These are phyloP conservation scores for Thraustochytrium sp. DNA, from an alignment of 352 stramenopile species.

Conservation along the genomic window DNA sequence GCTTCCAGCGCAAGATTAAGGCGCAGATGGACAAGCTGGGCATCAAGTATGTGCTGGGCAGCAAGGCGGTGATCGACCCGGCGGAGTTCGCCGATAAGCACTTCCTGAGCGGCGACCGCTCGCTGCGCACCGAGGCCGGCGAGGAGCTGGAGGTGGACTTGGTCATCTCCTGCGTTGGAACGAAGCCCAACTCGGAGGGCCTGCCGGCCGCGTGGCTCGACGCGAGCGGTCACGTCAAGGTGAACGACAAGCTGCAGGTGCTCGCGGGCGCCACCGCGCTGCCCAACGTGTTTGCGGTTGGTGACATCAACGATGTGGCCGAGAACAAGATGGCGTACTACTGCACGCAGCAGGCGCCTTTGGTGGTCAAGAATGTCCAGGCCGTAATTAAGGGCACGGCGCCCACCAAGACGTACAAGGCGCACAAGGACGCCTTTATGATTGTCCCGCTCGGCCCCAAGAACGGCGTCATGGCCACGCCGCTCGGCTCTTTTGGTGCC, in stretches of 20 bases:
- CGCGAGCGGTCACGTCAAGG: not conserved
- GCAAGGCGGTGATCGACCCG: not conserved
- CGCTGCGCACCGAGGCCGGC: not conserved
- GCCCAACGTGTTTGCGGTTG: constrained; percentile 17
- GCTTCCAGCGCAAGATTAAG: constrained; percentile 26
- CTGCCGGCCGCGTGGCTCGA: not conserved
- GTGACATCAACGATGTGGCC: not conserved
- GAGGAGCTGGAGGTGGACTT: not conserved
- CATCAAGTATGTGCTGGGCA: not conserved
- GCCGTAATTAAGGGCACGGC: not conserved
- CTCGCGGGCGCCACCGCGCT: not conserved
- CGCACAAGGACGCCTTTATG: not conserved
- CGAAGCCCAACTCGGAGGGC: not conserved
- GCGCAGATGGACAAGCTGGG: constrained; percentile 37
- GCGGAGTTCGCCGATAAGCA: not conserved
- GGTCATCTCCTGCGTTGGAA: not conserved
- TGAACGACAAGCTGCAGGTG: constrained; percentile 18
- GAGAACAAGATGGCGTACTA: constrained; percentile 36
- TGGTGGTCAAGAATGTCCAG: constrained; percentile 30
- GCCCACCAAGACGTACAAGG: not conserved
- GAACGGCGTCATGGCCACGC: not conserved
- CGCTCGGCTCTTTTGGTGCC: not conserved
- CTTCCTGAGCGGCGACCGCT: not conserved
- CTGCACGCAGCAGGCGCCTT: not conserved
- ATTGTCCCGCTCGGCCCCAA: constrained; percentile 11